phyloP scores from a whole-genome alignment of 2,329 filamentous ascomycete species.

The Coniochaeta pulveracea region DNA sequence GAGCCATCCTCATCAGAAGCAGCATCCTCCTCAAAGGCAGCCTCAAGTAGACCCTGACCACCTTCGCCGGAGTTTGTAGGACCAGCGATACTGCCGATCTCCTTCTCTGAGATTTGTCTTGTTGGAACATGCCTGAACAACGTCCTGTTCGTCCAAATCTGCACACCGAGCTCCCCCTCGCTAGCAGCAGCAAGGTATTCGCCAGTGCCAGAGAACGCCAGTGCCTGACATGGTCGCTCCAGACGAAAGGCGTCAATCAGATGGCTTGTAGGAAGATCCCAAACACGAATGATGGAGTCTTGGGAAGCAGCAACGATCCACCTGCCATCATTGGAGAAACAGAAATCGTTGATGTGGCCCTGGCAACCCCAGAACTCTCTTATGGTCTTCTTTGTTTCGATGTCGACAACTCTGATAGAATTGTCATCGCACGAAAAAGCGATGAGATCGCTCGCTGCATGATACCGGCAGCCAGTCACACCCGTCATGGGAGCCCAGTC shows the following conservation, averaged over 20 bases:
- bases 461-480: slow-evolving; percentile 69
- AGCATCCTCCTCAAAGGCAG: slow-evolving; percentile 53
- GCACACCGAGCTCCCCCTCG: slow-evolving; percentile 73
- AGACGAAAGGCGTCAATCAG: slow-evolving; percentile 85
- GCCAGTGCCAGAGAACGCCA: slow-evolving; percentile 81
- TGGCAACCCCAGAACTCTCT: slow-evolving; percentile 83
- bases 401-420: slow-evolving; percentile 79
- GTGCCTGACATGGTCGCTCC: slow-evolving; percentile 64
- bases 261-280: slow-evolving; percentile 93
- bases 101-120: slow-evolving; percentile 68
- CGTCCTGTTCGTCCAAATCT: slow-evolving; percentile 90
- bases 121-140: slow-evolving; percentile 85
- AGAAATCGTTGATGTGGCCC: slow-evolving; percentile 65
- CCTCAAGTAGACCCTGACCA: slow-evolving; percentile 63
- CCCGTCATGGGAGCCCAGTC: slow-evolving; percentile 71
- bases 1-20: slow-evolving; percentile 41
- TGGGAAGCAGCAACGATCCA: slow-evolving; percentile 87
- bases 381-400: slow-evolving; percentile 81
- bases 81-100: slow-evolving; percentile 52
- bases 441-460: slow-evolving; percentile 71
- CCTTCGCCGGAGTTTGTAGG: slow-evolving; percentile 78
- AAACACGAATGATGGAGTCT: slow-evolving; percentile 71
- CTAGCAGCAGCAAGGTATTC: slow-evolving; percentile 91
- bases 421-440: slow-evolving; percentile 84
- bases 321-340: slow-evolving; percentile 84